A percentile compares a stretch with the other conserved stretches of the same genome.
phyloP scores from a whole-genome alignment of 1,284 basidiomycete species.

The Athelia psychrophila region DNA sequence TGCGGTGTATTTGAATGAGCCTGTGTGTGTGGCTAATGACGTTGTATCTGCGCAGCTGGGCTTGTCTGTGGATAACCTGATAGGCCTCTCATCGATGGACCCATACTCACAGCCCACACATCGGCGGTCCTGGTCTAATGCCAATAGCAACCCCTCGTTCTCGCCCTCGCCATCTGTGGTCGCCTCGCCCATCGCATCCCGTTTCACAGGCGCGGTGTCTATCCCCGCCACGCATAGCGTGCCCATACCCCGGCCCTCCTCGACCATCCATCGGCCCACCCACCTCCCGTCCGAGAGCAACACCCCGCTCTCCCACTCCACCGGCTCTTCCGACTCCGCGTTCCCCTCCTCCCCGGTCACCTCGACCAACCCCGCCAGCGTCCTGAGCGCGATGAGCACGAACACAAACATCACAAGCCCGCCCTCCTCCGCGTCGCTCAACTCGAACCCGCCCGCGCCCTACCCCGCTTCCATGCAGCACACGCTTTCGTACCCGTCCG shows the following conservation, averaged over 20 bases:
- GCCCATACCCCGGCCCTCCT: slow-evolving; percentile 66
- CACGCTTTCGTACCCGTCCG: slow-evolving; percentile 58
- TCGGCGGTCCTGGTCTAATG: slow-evolving; percentile 42
- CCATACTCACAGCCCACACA: slow-evolving; percentile 69
- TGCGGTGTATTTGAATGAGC: slow-evolving; percentile 13
- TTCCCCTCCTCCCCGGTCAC: slow-evolving; percentile 57
- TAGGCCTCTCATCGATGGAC: slow-evolving; percentile 61
- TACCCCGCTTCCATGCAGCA: slow-evolving; percentile 25
- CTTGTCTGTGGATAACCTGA: slow-evolving; percentile 69
- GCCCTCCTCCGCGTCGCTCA: slow-evolving; percentile 54
- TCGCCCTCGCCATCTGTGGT: slow-evolving; percentile 12
- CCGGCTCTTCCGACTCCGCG: slow-evolving; percentile 55
- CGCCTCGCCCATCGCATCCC: slow-evolving; percentile 37
- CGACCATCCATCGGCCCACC: slow-evolving; percentile 54
- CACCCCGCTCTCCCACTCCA: slow-evolving; percentile 59
- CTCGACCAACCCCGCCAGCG: slow-evolving; percentile 49
- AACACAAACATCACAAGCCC: slow-evolving; percentile 63
- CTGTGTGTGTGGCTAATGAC: neutral
- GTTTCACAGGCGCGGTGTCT: slow-evolving; percentile 13
- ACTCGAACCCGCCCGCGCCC: slow-evolving; percentile 34
- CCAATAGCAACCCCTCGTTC: slow-evolving; percentile 24
- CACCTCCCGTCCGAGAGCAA: slow-evolving; percentile 42
- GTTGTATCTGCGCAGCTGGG: slow-evolving; percentile 48
- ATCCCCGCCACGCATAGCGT: slow-evolving; percentile 37
- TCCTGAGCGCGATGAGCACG: slow-evolving; percentile 54